Evolutionary conservation across 176 grass and related monocot genomes (phyloP).

Genomic region (Zea mays): DNA sequence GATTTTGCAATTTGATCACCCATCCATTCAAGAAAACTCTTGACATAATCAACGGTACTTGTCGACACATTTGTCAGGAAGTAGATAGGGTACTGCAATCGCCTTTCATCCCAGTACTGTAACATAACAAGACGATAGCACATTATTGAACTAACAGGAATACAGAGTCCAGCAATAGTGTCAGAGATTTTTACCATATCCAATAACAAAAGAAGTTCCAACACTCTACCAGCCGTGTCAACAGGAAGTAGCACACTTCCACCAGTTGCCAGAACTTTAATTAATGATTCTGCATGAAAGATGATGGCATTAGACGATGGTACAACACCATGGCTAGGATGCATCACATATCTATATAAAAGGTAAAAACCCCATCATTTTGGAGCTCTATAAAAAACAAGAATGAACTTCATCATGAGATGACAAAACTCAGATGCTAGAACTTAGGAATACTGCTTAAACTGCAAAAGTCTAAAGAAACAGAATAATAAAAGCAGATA

Average conservation of each 20-base stretch:
- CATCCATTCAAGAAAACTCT: constrained; percentile 99
- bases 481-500: constrained; percentile 14
- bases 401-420: not conserved
- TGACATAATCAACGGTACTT: constrained; percentile 89
- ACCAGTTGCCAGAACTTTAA: constrained; percentile 66
- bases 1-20: constrained; percentile 87
- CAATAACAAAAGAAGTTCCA: constrained; percentile 90
- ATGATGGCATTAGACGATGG: constrained; percentile 30
- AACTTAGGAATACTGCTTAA: not conserved
- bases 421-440: not conserved
- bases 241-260: constrained; percentile 87
- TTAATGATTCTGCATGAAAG: constrained; percentile 64
- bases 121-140: constrained; percentile 47
- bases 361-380: not conserved
- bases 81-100: constrained; percentile 80
- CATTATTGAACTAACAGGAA: constrained; percentile 6
- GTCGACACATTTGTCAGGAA: constrained; percentile 94
- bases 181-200: constrained; percentile 62
- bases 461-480: constrained; percentile 4
- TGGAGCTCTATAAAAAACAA: not conserved
- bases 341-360: constrained; percentile 19
- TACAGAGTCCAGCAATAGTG: not conserved
- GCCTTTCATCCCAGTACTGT: constrained; percentile 80
- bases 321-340: not conserved
- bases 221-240: constrained; percentile 90